Conservation (phyloP, 768 basidiomycete species). For the Hygrocybe coccinea region DNA sequence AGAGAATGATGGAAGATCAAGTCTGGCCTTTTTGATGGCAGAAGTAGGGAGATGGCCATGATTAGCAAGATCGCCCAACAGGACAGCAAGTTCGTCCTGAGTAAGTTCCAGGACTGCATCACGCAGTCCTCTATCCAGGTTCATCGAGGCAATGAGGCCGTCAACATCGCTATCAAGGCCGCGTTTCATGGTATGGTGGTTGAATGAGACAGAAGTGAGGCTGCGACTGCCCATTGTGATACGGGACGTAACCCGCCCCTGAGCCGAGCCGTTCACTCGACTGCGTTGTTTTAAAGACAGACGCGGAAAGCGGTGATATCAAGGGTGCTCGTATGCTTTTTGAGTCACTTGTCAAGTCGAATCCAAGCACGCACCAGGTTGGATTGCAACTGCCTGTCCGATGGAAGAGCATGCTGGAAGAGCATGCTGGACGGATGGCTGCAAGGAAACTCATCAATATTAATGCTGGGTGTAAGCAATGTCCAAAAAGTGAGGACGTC, state of each 20-base stretch:
- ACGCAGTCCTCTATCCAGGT: background rate
- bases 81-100: background rate
- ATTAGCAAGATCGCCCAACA: conserved; percentile 1
- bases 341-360: conserved; percentile 93
- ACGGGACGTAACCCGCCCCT: too few relatives aligned
- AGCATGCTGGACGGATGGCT: conserved; percentile 93
- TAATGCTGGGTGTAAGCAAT: conserved; percentile 89
- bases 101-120: background rate
- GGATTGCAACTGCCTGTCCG: conserved; percentile 96
- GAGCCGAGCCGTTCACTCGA: too few relatives aligned
- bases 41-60: background rate
- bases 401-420: too few relatives aligned
- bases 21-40: background rate
- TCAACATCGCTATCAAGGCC: too few relatives aligned
- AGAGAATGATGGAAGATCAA: conserved; percentile 7
- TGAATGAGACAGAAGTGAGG: too few relatives aligned
- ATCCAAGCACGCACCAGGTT: conserved; percentile 98
- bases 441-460: conserved; percentile 93
- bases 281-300: conserved; percentile 83
- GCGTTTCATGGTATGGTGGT: too few relatives aligned
- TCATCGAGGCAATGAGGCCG: too few relatives aligned
- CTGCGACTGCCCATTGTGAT: too few relatives aligned
- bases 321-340: conserved; percentile 96
- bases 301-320: conserved; percentile 97
- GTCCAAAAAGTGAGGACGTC: conserved; percentile 94